These are phyloP conservation scores for Kalmusia sp. DNA, from an alignment of 2,329 filamentous ascomycete genomes.

Conservation along the genomic window DNA sequence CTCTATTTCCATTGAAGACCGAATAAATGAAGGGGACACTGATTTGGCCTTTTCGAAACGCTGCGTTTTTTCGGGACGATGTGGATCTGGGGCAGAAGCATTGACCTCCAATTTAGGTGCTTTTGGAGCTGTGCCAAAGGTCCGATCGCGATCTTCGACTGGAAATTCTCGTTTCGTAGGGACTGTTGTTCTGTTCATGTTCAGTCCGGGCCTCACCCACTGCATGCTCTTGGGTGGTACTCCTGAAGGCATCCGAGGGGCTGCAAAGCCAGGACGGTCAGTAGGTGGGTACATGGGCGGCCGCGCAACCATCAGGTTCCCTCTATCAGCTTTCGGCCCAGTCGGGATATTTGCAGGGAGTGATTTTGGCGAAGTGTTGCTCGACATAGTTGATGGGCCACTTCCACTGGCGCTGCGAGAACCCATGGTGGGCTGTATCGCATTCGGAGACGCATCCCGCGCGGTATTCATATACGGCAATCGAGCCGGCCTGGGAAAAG, in stretches of 20 bases:
- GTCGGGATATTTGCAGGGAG: slow-evolving; percentile 48
- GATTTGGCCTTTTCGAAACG: slow-evolving; percentile 31
- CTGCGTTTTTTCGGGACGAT: slow-evolving; percentile 23
- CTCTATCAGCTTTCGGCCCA: slow-evolving; percentile 48
- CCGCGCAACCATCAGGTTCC: slow-evolving; percentile 33
- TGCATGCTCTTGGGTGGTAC: slow-evolving; percentile 47
- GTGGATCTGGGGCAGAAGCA: slow-evolving; percentile 23
- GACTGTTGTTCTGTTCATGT: slow-evolving; percentile 40
- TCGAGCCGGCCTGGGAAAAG: slow-evolving; percentile 37
- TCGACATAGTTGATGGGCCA: slow-evolving; percentile 22
- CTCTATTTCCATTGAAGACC: slow-evolving; percentile 22
- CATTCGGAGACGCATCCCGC: slow-evolving; percentile 33
- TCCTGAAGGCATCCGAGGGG: slow-evolving; percentile 40
- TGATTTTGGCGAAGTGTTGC: slow-evolving; percentile 46
- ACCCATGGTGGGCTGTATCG: slow-evolving; percentile 30
- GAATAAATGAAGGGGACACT: slow-evolving; percentile 27
- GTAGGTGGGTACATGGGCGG: slow-evolving; percentile 38
- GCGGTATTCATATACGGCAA: slow-evolving; percentile 34
- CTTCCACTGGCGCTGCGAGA: slow-evolving; percentile 27
- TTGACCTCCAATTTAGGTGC: slow-evolving; percentile 41
- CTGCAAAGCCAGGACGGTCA: slow-evolving; percentile 35
- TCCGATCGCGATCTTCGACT: slow-evolving; percentile 51
- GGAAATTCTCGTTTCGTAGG: slow-evolving; percentile 55
- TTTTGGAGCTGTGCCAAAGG: slow-evolving; percentile 40
- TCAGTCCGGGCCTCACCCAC: slow-evolving; percentile 52